Conservation (phyloP, 2,329 filamentous ascomycete species). For the Tympanopsis confertula region DNA sequence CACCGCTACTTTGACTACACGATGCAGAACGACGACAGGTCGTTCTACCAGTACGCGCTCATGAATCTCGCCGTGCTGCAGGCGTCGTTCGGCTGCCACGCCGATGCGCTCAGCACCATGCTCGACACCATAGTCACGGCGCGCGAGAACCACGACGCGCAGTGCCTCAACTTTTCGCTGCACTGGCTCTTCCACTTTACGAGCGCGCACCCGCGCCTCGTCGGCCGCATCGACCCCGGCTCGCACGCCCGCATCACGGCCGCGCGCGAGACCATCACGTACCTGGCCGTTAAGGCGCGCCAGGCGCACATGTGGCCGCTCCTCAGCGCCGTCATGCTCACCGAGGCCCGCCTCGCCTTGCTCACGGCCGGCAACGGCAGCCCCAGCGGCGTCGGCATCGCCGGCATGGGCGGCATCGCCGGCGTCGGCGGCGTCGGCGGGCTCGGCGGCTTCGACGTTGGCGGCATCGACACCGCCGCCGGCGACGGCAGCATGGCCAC, state of each 20-base stretch:
- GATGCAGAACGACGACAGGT: constrained; percentile 70
- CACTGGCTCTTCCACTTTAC: constrained; percentile 94
- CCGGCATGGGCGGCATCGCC: too few species aligned
- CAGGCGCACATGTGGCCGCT: constrained; percentile 79
- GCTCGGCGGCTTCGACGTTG: too few species aligned
- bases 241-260: constrained; percentile 65
- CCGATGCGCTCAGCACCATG: constrained; percentile 86
- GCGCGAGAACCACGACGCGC: constrained; percentile 82
- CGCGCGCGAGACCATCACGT: constrained; percentile 70
- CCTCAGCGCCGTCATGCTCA: constrained; percentile 71
- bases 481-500: constrained; percentile 53
- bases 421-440: too few species aligned
- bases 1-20: constrained; percentile 97
- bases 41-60: constrained; percentile 88
- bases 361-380: too few species aligned
- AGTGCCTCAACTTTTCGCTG: constrained; percentile 85
- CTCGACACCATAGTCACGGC: constrained; percentile 92
- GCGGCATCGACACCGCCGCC: too few species aligned
- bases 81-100: constrained; percentile 84
- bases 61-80: constrained; percentile 89
- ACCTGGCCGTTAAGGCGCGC: constrained; percentile 74
- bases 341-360: constrained; percentile 74
- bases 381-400: too few species aligned
- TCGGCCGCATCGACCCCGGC: constrained; percentile 56
- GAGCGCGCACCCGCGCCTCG: constrained; percentile 70